A percentile compares a stretch with the other conserved stretches of the same genome.
Conservation (phyloP, 495 filamentous ascomycete genomes). For the Daldinia caldariorum region DNA sequence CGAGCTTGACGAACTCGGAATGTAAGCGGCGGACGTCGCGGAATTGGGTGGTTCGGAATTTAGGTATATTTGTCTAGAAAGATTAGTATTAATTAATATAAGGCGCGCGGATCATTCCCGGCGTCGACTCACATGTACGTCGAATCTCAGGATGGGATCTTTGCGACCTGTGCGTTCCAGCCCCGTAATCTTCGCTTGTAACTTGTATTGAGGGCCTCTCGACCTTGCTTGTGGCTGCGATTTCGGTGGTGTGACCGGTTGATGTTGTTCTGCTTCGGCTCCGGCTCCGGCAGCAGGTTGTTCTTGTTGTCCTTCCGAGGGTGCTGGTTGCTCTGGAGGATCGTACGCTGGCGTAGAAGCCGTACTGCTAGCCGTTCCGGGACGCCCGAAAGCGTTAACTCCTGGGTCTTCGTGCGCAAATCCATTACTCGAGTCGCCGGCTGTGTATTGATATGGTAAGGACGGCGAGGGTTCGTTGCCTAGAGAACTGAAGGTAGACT, state of each 20-base stretch:
- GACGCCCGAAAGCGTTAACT: conserved; percentile 51
- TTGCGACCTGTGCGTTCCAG: conserved; percentile 94
- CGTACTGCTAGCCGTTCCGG: conserved; percentile 54
- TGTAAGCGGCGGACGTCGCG: conserved; percentile 95
- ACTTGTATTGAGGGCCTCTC: conserved; percentile 75
- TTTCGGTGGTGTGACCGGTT: conserved; percentile 55
- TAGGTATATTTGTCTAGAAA: conserved; percentile 90
- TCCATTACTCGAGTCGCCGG: conserved; percentile 49
- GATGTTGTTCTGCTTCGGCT: conserved; percentile 54
- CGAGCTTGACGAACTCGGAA: conserved; percentile 93
- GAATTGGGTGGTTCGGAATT: conserved; percentile 97
- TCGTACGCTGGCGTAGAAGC: conserved; percentile 44
- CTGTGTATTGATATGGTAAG: conserved; percentile 51
- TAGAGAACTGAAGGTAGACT: conserved; percentile 62
- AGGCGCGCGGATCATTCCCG: background rate
- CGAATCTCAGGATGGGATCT: conserved; percentile 93
- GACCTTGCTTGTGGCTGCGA: conserved; percentile 52
- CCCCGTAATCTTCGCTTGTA: conserved; percentile 93
- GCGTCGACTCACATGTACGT: conserved; percentile 82
- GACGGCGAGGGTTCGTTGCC: conserved; percentile 46
- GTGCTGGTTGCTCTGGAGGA: conserved; percentile 45
- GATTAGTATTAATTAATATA: conserved; percentile 35
- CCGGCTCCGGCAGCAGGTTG: conserved; percentile 39
- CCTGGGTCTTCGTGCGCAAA: conserved; percentile 53
- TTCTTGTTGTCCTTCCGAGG: conserved; percentile 42